A percentile compares a stretch with the other conserved stretches of the same genome.
These are phyloP conservation scores for Lecanicillium sp. DNA, from an alignment of 2,329 filamentous ascomycete genomes.

Conservation along the genomic window DNA sequence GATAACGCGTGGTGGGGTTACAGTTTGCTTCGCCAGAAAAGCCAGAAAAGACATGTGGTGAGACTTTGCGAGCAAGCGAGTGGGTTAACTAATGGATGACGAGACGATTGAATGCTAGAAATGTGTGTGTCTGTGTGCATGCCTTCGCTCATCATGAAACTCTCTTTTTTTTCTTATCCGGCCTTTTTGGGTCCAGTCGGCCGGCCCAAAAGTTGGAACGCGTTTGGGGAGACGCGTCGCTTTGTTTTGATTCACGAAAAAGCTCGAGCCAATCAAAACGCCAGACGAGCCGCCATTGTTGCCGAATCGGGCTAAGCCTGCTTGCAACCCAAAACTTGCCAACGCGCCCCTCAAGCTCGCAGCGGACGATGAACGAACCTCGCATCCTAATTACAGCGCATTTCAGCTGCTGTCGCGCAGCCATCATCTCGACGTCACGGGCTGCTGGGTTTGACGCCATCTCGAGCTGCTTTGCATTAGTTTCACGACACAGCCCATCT, in stretches of 20 bases:
- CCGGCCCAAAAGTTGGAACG: not conserved
- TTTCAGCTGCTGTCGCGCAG: not conserved
- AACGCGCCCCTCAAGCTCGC: too few species aligned
- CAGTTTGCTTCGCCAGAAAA: too few species aligned
- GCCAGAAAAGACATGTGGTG: not conserved
- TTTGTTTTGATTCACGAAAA: constrained; percentile 13
- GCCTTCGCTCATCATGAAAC: too few species aligned
- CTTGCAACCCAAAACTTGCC: constrained; percentile 1
- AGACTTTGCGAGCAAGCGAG: not conserved
- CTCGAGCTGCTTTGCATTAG: too few species aligned
- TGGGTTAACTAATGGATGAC: too few species aligned
- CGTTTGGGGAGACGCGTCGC: constrained; percentile 14
- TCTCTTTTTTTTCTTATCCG: too few species aligned
- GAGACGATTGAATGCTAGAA: not conserved
- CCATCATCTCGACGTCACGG: not conserved
- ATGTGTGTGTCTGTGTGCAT: not conserved
- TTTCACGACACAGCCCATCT: not conserved
- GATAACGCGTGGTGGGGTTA: too few species aligned
- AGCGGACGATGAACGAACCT: too few species aligned
- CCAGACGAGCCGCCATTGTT: not conserved
- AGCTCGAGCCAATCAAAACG: constrained; percentile 10
- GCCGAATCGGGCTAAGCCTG: too few species aligned
- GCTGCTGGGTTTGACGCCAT: too few species aligned
- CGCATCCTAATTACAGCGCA: not conserved
- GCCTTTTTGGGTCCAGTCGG: not conserved